These are phyloP conservation scores for Chlamydomonas asymmetrica DNA, from an alignment of 139 green algal species.

Conservation along the genomic window DNA sequence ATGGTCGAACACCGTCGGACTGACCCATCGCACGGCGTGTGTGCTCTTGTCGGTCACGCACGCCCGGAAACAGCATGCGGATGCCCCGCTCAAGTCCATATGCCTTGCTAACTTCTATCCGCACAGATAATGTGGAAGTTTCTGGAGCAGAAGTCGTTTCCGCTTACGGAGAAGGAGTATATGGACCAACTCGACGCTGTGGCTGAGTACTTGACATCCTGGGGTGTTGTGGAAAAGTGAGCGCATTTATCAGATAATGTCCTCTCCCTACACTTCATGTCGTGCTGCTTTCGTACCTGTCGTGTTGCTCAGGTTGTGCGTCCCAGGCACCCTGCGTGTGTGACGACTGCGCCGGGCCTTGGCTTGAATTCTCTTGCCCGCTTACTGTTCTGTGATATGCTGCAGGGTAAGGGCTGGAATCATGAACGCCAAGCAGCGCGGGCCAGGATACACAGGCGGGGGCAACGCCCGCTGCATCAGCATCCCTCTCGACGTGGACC, in stretches of 20 bases:
- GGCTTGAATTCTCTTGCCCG: no score
- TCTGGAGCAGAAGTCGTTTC: conserved; percentile 40
- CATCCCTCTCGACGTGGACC: conserved; percentile 44
- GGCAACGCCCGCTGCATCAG: conserved; percentile 36
- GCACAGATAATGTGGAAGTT: conserved; percentile 32
- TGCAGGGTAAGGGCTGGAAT: conserved; percentile 32
- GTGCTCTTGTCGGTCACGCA: neutral
- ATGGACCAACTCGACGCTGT: conserved; percentile 49
- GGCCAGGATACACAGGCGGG: conserved; percentile 37
- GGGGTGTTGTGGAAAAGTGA: conserved; percentile 33
- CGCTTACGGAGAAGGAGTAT: conserved; percentile 33
- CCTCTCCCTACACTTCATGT: neutral
- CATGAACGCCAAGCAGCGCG: conserved; percentile 7
- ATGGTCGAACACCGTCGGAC: neutral
- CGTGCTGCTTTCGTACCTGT: no score
- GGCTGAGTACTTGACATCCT: conserved; percentile 35
- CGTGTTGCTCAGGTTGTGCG: no score
- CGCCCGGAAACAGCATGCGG: no score
- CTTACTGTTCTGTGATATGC: no score
- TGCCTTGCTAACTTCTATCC: neutral
- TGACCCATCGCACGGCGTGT: neutral
- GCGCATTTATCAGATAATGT: no score
- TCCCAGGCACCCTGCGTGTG: no score
- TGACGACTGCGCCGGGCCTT: no score
- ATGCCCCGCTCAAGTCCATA: no score